These are phyloP conservation scores for Vitellaria paradoxa DNA, from an alignment of 179 eudicot species.

Conservation along the genomic window DNA sequence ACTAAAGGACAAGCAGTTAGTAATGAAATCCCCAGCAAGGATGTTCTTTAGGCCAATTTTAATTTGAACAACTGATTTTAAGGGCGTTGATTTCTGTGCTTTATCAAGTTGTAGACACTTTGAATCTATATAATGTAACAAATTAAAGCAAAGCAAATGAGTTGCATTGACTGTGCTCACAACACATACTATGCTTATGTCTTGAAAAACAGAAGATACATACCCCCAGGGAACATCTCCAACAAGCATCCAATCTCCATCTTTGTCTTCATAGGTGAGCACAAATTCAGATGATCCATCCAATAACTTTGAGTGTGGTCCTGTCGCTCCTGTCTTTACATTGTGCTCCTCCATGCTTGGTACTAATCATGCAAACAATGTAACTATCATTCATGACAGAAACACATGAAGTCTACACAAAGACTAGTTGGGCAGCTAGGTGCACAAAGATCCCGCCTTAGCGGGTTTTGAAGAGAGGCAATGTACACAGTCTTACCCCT, in stretches of 20 bases:
- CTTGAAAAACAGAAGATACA: slow-evolving; percentile 18
- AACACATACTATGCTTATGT: neutral
- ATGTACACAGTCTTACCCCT: too few relatives aligned
- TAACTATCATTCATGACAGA: neutral
- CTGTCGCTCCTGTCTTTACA: slow-evolving; percentile 36
- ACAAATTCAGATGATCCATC: slow-evolving; percentile 77
- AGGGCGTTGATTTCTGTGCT: neutral
- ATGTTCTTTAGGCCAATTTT: neutral
- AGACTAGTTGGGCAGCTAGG: too few relatives aligned
- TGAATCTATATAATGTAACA: neutral
- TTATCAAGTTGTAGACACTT: neutral
- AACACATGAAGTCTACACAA: neutral
- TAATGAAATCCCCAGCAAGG: neutral
- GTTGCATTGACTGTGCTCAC: neutral
- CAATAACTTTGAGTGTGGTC: slow-evolving; percentile 54
- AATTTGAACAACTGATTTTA: neutral
- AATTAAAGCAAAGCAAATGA: neutral
- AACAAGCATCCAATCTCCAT: slow-evolving; percentile 95
- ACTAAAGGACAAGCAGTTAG: neutral
- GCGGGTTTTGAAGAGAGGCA: too few relatives aligned
- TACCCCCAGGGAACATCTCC: slow-evolving; percentile 98
- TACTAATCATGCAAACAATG: slow-evolving; percentile 28
- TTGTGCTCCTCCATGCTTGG: slow-evolving; percentile 42
- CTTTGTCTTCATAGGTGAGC: slow-evolving; percentile 93
- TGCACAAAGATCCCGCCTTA: too few relatives aligned